Percentiles rank a stretch among this genome's conserved stretches.
Conservation (phyloP, 768 basidiomycete genomes). For the Lepiota brunneoincarnata region DNA sequence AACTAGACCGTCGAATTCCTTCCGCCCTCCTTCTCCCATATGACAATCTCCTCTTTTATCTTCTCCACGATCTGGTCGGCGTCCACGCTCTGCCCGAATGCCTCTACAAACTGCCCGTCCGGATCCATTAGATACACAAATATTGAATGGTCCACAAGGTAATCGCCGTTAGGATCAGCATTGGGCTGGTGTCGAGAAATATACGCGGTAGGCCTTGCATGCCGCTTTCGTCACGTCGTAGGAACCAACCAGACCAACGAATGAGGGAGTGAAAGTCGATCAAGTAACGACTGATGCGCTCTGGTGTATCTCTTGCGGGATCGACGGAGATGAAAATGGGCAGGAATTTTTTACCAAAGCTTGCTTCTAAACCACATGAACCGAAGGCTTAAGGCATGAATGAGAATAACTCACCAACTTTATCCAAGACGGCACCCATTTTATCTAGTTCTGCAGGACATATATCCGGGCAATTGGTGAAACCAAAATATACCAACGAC, state of each 20-base stretch:
- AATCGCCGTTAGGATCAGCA: constrained; percentile 87
- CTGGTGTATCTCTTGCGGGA: constrained; percentile 80
- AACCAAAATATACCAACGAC: constrained; percentile 96
- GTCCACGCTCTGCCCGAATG: constrained; percentile 84
- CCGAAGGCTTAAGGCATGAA: neutral
- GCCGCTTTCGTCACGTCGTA: constrained; percentile 81
- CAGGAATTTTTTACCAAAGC: constrained; percentile 69
- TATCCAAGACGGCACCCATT: constrained; percentile 72
- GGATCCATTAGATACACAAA: constrained; percentile 99
- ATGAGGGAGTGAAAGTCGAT: constrained; percentile 89
- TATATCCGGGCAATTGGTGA: constrained; percentile 99
- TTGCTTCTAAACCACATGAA: constrained; percentile 47
- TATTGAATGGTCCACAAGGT: constrained; percentile 95
- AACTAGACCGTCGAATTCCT: constrained; percentile 24
- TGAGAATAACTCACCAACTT: constrained; percentile 55
- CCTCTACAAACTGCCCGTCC: constrained; percentile 89
- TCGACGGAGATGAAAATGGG: constrained; percentile 97
- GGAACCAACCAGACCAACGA: constrained; percentile 83
- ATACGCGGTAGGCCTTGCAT: constrained; percentile 96
- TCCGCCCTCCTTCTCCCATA: constrained; percentile 41
- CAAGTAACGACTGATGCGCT: constrained; percentile 61
- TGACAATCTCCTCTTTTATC: constrained; percentile 46
- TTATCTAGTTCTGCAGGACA: constrained; percentile 99
- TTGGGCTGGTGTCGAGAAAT: constrained; percentile 95
- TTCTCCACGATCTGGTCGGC: constrained; percentile 66